Conservation (phyloP, 441 rosid species). For the Erodium trifolium region DNA sequence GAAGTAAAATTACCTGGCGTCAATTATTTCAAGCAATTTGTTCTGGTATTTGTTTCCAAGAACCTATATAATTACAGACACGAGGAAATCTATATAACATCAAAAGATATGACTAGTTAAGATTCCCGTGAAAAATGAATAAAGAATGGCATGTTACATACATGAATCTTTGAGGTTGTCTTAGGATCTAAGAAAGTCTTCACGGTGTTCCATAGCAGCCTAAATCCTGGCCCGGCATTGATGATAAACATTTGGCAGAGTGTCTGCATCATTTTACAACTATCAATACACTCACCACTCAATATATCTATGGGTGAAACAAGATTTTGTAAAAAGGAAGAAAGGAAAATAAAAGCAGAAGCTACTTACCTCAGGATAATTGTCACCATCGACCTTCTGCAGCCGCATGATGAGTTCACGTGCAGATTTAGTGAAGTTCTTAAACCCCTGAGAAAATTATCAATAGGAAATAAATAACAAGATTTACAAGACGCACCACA, state of each 20-base stretch:
- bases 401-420: constrained; percentile 81
- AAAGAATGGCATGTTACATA: constrained; percentile 20
- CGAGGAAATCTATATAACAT: constrained; percentile 3
- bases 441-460: constrained; percentile 53
- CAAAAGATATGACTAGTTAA: constrained; percentile 7
- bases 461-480: constrained; percentile 13
- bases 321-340: not conserved
- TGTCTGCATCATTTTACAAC: constrained; percentile 43
- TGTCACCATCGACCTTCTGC: constrained; percentile 90
- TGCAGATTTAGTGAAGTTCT: constrained; percentile 85
- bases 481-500: constrained; percentile 13
- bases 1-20: constrained; percentile 46
- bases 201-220: constrained; percentile 87
- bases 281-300: not conserved
- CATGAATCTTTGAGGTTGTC: constrained; percentile 94
- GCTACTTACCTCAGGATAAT: constrained; percentile 78
- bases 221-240: constrained; percentile 96
- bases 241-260: constrained; percentile 92
- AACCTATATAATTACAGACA: constrained; percentile 44
- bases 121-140: not conserved
- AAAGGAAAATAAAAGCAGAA: not conserved
- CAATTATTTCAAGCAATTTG: constrained; percentile 87
- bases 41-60: constrained; percentile 91
- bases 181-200: constrained; percentile 91
- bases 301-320: constrained; percentile 5